Conservation (phyloP, 1,139 yeast species). For the Kodamaea plutei region DNA sequence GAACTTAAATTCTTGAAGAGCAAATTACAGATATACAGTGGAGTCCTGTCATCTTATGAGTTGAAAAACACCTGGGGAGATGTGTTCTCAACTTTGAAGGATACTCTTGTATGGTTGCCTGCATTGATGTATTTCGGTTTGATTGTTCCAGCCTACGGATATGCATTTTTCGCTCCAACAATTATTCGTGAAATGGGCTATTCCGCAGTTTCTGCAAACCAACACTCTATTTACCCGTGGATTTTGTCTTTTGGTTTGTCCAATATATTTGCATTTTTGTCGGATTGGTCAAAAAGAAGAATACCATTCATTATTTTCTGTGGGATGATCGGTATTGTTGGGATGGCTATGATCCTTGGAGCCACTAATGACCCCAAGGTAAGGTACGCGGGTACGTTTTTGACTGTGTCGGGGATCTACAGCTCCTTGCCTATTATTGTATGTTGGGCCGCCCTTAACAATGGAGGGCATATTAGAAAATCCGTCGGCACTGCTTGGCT, state of each 20-base stretch:
- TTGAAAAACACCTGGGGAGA: conserved; percentile 40
- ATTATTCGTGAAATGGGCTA: conserved; percentile 57
- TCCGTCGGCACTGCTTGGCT: conserved; percentile 74
- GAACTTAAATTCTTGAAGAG: conserved; percentile 49
- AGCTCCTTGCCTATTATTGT: conserved; percentile 71
- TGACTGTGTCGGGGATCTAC: conserved; percentile 62
- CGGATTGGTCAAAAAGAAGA: conserved; percentile 48
- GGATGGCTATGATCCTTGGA: conserved; percentile 51
- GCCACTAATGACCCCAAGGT: conserved; percentile 30
- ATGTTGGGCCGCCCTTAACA: conserved; percentile 68
- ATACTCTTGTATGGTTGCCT: conserved; percentile 47
- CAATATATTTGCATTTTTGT: conserved; percentile 42
- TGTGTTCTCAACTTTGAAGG: conserved; percentile 41
- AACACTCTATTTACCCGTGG: conserved; percentile 74
- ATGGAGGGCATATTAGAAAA: conserved; percentile 67
- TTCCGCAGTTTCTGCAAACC: conserved; percentile 59
- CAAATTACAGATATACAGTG: conserved; percentile 50
- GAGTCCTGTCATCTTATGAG: conserved; percentile 52
- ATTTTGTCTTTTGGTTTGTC: conserved; percentile 55
- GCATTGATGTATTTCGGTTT: conserved; percentile 61
- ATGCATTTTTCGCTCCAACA: conserved; percentile 67
- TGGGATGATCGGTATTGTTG: conserved; percentile 44
- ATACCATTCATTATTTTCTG: conserved; percentile 45
- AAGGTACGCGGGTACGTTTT: conserved; percentile 70
- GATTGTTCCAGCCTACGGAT: conserved; percentile 66